Percentiles rank a stretch among this genome's conserved stretches.
phyloP scores from a whole-genome alignment of 2,329 filamentous ascomycete genomes.

The Talaromyces sp. region DNA sequence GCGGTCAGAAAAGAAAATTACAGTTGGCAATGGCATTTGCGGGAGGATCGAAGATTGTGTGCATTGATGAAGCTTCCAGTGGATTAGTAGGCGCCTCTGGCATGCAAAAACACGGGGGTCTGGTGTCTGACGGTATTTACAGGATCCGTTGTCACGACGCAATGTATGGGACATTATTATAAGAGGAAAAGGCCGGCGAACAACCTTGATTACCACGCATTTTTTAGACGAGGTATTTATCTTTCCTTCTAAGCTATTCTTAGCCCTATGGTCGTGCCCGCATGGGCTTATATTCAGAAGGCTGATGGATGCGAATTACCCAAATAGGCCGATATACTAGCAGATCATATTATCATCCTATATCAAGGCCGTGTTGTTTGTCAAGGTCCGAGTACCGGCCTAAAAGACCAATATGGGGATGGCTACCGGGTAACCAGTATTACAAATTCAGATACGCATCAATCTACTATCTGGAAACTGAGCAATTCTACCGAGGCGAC shows the following conservation, averaged over 20 bases:
- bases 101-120: neutral
- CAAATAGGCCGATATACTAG: slow-evolving; percentile 67
- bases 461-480: slow-evolving; percentile 36
- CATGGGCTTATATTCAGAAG: too few species aligned
- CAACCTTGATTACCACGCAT: slow-evolving; percentile 85
- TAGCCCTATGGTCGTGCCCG: too few species aligned
- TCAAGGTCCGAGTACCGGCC: slow-evolving; percentile 76
- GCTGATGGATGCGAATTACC: neutral
- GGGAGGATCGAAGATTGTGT: slow-evolving; percentile 81
- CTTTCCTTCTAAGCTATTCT: neutral
- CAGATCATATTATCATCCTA: slow-evolving; percentile 83
- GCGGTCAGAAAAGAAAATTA: slow-evolving; percentile 87
- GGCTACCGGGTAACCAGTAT: slow-evolving; percentile 70
- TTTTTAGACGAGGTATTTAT: slow-evolving; percentile 72
- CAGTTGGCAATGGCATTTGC: slow-evolving; percentile 95
- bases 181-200: slow-evolving; percentile 74
- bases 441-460: neutral
- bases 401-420: slow-evolving; percentile 77
- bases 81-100: slow-evolving; percentile 52
- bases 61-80: slow-evolving; percentile 85
- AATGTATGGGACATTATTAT: slow-evolving; percentile 95
- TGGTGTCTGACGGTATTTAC: neutral
- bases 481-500: slow-evolving; percentile 69
- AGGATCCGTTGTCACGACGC: slow-evolving; percentile 74
- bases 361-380: slow-evolving; percentile 81